Base-by-base conservation (phyloP, 202 grass and related monocot species). In the Setaria viridis region DNA sequence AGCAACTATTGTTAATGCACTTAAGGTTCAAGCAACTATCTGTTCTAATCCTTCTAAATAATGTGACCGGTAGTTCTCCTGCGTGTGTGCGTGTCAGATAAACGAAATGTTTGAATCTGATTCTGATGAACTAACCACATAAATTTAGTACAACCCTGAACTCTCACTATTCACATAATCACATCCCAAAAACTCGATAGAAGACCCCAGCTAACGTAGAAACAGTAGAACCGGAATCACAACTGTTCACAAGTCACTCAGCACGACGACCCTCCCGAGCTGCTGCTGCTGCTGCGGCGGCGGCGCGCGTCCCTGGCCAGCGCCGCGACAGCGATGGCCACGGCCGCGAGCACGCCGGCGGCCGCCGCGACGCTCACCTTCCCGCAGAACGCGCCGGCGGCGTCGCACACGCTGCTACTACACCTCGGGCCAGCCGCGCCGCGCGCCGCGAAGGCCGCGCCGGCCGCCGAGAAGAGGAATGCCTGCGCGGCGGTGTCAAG, bases 381-480 rank as follows among this genome's bases (percentile, higher is more conserved):
- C 1, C n/a, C 20, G 66, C 79, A 82, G 64, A 71, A 70, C 53
- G 51, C 51, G 67, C 37, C 66, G 14, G 67, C 77, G 34, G 5
- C 39, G 78, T 34, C 41, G 16, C 74, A 79, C 73, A 84, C 67
- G n/a, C 74, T 50, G 32, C 34, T 20, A 5, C 20, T 6, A 5
- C 55, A 20, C 21, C 21, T 15, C 69, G 21, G n/a, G n/a, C 11
- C 45, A 7, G 43, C 43, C 12, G 45, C 11, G 37, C 43, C 8
- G 2, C 69, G 80, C 45, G 69, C 33, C 2, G 90, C 76, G 62
- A 83, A 30, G 7, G 70, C 87, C 2, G 85, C 91, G 14, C 78
- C 79, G 19, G 74, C 46, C 0, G 82, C 82, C 6, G 88, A 88
- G 85, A 90, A 90, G 21, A 93, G 74, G 64, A 93, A 42, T 16